These are phyloP conservation scores for Pulveroboletus sp. DNA, from an alignment of 768 basidiomycete genomes.

Conservation along the genomic window DNA sequence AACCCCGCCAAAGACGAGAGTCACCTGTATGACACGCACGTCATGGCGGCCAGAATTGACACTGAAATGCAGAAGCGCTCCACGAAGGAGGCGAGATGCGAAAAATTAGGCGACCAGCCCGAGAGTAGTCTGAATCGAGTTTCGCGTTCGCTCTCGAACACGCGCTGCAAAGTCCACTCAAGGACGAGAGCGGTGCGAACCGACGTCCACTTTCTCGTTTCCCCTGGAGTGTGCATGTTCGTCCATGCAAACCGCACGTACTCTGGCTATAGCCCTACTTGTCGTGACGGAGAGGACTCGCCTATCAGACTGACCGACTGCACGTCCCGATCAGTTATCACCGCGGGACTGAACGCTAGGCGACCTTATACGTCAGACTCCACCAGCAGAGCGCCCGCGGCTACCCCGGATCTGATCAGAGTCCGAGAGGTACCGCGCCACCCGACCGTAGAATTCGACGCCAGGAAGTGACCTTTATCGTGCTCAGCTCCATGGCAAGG, in stretches of 20 bases:
- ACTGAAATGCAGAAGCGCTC: background rate
- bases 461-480: too few species aligned
- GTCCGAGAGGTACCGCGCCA: too few species aligned
- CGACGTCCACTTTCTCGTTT: slow-evolving; percentile 16
- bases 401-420: too few species aligned
- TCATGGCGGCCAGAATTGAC: background rate
- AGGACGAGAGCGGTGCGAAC: slow-evolving; percentile 11
- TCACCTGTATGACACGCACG: background rate
- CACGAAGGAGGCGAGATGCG: slow-evolving; percentile 6
- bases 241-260: background rate
- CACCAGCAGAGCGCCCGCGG: too few species aligned
- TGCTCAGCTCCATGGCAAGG: too few species aligned
- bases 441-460: too few species aligned
- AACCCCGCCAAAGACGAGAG: background rate
- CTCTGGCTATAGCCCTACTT: slow-evolving; percentile 1
- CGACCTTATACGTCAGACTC: too few species aligned
- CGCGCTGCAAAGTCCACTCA: slow-evolving; percentile 30
- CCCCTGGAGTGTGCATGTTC: slow-evolving; percentile 9
- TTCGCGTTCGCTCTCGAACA: slow-evolving; percentile 14
- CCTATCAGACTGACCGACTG: too few species aligned
- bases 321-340: too few species aligned
- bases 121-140: slow-evolving; percentile 35
- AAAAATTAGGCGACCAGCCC: slow-evolving; percentile 22
- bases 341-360: background rate
- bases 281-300: background rate